phyloP scores from a whole-genome alignment of 345 rosid genomes.

The Camelina hispida region DNA sequence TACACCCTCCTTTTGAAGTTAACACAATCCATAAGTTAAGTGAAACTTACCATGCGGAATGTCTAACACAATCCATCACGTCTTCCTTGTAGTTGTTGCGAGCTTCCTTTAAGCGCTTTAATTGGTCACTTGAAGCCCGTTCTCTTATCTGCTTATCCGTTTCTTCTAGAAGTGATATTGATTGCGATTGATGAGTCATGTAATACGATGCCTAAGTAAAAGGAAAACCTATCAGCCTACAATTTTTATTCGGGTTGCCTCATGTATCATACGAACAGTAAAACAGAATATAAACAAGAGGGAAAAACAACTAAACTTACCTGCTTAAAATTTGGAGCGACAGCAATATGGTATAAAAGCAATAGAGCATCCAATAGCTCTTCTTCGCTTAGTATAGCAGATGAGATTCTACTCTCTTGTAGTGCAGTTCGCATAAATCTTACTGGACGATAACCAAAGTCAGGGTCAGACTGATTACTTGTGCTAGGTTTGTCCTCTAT shows the following conservation, averaged over 20 bases:
- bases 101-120: constrained; percentile 88
- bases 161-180: constrained; percentile 85
- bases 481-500: constrained; percentile 90
- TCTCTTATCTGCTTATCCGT: constrained; percentile 92
- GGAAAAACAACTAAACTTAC: constrained; percentile 42
- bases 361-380: constrained; percentile 85
- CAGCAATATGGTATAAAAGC: constrained; percentile 80
- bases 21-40: constrained; percentile 8
- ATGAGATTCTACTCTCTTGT: constrained; percentile 60
- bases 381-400: constrained; percentile 82
- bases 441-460: constrained; percentile 73
- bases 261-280: constrained; percentile 21
- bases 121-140: constrained; percentile 64
- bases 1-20: constrained; percentile 6
- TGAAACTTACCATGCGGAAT: constrained; percentile 77
- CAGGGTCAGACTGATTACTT: constrained; percentile 86
- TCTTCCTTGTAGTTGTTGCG: constrained; percentile 87
- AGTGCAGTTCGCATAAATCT: constrained; percentile 56
- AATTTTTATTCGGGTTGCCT: constrained; percentile 10
- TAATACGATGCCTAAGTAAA: constrained; percentile 79
- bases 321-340: constrained; percentile 98
- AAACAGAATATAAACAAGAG: constrained; percentile 8
- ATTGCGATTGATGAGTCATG: constrained; percentile 88
- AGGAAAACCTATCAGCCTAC: constrained; percentile 42
- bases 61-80: constrained; percentile 83